phyloP scores from a whole-genome alignment of 257 asterid species.

The Haberlea rhodopensis region DNA sequence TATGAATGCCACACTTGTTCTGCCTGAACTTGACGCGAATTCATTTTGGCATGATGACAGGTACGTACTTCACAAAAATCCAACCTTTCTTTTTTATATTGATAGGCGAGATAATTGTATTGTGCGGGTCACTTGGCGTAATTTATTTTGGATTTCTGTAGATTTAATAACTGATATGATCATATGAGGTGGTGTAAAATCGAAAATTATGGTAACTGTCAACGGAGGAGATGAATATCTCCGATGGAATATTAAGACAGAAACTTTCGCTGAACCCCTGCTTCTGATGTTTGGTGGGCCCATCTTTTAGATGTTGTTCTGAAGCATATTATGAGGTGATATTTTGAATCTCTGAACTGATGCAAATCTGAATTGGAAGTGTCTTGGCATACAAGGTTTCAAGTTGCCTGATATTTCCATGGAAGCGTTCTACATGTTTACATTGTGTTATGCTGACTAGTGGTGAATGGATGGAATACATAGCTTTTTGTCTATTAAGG shows the following conservation, averaged over 20 bases:
- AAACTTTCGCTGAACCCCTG: not conserved
- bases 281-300: not conserved
- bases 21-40: constrained; percentile 96
- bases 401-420: constrained; percentile 11
- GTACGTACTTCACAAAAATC: constrained; percentile 35
- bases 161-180: constrained; percentile 4
- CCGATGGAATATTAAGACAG: not conserved
- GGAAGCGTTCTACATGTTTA: constrained; percentile 5
- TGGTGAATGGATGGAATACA: constrained; percentile 14
- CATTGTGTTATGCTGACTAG: constrained; percentile 19
- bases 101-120: constrained; percentile 1
- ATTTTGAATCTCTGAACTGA: constrained; percentile 1
- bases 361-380: not conserved
- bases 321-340: constrained; percentile 17
- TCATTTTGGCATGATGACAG: constrained; percentile 99
- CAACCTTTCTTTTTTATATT: constrained; percentile 18
- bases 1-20: constrained; percentile 95
- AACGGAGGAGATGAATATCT: not conserved
- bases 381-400: constrained; percentile 10
- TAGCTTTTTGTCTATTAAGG: not conserved
- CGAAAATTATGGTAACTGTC: not conserved
- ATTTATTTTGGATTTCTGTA: constrained; percentile 11
- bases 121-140: constrained; percentile 20
- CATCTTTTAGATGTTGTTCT: constrained; percentile 6
- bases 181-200: not conserved